Evolutionary conservation across 306 rosid species (phyloP).

Genomic region (Dryas octopetala): DNA sequence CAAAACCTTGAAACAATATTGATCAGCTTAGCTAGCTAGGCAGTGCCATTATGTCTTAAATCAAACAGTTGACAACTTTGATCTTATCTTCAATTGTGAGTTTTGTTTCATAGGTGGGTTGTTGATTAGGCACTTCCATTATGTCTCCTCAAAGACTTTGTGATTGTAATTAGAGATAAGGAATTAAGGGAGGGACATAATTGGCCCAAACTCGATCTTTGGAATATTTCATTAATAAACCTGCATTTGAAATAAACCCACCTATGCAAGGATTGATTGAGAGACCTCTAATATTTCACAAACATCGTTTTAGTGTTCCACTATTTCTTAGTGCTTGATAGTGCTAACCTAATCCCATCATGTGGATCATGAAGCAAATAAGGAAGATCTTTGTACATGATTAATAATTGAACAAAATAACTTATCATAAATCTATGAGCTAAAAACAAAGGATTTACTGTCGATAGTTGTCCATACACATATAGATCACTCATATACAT

Average conservation of each 20-base stretch:
- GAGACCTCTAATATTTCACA: not conserved
- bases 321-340: not conserved
- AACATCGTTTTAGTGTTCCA: slow-evolving; percentile 20
- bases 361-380: not conserved
- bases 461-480: too few relatives aligned
- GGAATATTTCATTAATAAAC: too few relatives aligned
- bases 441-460: not conserved
- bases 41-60: not conserved
- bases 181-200: not conserved
- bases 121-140: not conserved
- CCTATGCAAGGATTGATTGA: too few relatives aligned
- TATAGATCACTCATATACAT: too few relatives aligned
- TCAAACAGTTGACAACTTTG: not conserved
- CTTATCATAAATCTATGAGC: not conserved
- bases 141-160: not conserved
- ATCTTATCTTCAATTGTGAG: not conserved
- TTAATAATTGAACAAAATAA: not conserved
- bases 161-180: not conserved
- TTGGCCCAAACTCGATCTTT: too few relatives aligned
- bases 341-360: slow-evolving; percentile 11
- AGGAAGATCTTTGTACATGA: not conserved
- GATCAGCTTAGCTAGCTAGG: not conserved
- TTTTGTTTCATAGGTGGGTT: not conserved
- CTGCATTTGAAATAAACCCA: too few relatives aligned
- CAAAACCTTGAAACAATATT: not conserved